These are phyloP conservation scores for Fusarium ramigenum DNA, from an alignment of 2,329 filamentous ascomycete genomes.

Conservation along the genomic window DNA sequence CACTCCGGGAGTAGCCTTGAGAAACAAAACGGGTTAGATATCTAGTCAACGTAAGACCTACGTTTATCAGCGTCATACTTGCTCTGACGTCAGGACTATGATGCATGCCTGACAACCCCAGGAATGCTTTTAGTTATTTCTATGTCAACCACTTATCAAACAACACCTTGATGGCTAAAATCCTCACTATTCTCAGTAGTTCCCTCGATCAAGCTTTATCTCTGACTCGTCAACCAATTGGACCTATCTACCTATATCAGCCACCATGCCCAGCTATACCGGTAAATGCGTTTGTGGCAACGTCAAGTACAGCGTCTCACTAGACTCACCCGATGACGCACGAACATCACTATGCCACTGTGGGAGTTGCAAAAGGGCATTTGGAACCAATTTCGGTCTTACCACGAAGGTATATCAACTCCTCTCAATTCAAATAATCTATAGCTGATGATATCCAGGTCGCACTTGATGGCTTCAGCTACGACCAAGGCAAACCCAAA, in stretches of 20 bases:
- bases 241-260: background rate
- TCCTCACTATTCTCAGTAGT: fast-evolving
- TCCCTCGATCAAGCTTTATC: fast-evolving
- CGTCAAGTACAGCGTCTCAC: slow-evolving; percentile 14
- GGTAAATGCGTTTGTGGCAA: slow-evolving; percentile 26
- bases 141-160: background rate
- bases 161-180: background rate
- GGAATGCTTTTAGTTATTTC: background rate
- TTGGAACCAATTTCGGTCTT: slow-evolving; percentile 26
- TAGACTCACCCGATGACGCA: slow-evolving; percentile 16
- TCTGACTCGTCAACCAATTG: background rate
- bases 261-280: slow-evolving; percentile 8
- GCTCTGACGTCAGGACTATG: slow-evolving; percentile 18
- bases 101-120: background rate
- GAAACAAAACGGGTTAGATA: fast-evolving
- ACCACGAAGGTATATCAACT: slow-evolving; percentile 1
- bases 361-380: slow-evolving; percentile 15
- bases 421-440: fast-evolving
- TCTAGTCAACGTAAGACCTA: background rate
- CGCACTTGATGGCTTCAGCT: slow-evolving; percentile 5
- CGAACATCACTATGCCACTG: slow-evolving; percentile 21
- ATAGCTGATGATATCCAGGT: background rate
- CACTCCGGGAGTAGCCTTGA: fast-evolving
- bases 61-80: background rate
- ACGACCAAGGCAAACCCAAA: slow-evolving; percentile 13